phyloP scores from a whole-genome alignment of 169 alveolate genomes.

The Cytauxzoon felis region DNA sequence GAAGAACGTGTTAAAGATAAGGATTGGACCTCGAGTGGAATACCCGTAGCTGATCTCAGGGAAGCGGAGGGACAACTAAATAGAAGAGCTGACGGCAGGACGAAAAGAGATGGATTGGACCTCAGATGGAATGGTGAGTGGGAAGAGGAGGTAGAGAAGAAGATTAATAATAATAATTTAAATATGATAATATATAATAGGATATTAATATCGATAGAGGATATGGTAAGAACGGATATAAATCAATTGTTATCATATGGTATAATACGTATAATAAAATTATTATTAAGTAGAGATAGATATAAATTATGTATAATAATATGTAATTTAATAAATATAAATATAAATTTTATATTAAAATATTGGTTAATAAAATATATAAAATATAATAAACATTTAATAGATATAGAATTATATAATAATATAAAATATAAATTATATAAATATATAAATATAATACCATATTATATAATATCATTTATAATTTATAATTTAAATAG shows the following conservation, averaged over 20 bases:
- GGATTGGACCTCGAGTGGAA: too few relatives aligned
- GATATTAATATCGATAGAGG: background rate
- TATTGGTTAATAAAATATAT: conserved; percentile 48
- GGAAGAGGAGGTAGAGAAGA: background rate
- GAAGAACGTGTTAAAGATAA: too few relatives aligned
- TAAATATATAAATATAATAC: conserved; percentile 39
- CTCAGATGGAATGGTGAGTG: background rate
- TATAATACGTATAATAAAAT: conserved; percentile 1
- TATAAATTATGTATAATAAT: conserved; percentile 30
- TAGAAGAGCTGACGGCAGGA: background rate
- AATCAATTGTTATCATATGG: conserved; percentile 41
- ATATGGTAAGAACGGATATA: conserved; percentile 10
- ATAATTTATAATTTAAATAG: conserved; percentile 24
- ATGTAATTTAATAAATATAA: conserved; percentile 31
- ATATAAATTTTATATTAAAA: conserved; percentile 11
- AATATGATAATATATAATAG: conserved; percentile 3
- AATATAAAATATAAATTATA: conserved; percentile 16
- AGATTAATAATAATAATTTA: background rate
- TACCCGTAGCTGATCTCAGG: too few relatives aligned
- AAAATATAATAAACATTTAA: conserved; percentile 41
- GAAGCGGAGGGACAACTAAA: too few relatives aligned
- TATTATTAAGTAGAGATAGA: conserved; percentile 22
- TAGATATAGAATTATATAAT: conserved; percentile 38
- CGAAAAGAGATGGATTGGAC: background rate
- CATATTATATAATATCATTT: conserved; percentile 38